Evolutionary conservation across 805 yeast genomes (phyloP).

Genomic region (Yarrowia sp.): DNA sequence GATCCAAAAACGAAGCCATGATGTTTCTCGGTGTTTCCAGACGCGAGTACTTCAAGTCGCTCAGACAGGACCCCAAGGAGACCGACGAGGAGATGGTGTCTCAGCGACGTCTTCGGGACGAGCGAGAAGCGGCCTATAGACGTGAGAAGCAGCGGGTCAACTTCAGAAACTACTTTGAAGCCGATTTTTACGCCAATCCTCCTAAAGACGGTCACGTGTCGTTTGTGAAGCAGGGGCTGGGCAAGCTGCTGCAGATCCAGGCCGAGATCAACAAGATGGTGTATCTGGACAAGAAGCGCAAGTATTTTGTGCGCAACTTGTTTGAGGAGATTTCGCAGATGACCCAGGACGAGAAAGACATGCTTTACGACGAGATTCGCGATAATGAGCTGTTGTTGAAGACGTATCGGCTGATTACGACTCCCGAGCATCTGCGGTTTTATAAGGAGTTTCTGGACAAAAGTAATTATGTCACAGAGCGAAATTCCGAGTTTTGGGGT

Average conservation of each 20-base stretch:
- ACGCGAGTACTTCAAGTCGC: background rate
- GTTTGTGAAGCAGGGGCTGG: background rate
- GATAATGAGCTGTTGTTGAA: background rate
- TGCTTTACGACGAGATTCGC: background rate
- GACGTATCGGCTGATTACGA: background rate
- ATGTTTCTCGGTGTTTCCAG: background rate
- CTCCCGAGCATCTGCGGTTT: background rate
- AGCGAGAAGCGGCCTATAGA: no score
- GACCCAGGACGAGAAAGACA: background rate
- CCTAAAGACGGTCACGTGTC: no score
- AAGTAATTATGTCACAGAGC: no score
- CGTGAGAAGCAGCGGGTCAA: background rate
- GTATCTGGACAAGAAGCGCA: background rate
- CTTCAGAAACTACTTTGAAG: background rate
- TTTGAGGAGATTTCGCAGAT: constrained; percentile 2
- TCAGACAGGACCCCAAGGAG: background rate
- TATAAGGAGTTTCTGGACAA: no score
- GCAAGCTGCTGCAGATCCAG: constrained; percentile 2
- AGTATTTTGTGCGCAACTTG: background rate
- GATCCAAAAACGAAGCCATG: background rate
- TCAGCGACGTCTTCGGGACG: no score
- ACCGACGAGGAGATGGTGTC: background rate
- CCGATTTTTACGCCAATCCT: no score
- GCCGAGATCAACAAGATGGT: constrained; percentile 12
- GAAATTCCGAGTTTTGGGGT: no score